These are phyloP conservation scores for Didymosphaeria variabile DNA, from an alignment of 2,329 filamentous ascomycete species.

Conservation along the genomic window DNA sequence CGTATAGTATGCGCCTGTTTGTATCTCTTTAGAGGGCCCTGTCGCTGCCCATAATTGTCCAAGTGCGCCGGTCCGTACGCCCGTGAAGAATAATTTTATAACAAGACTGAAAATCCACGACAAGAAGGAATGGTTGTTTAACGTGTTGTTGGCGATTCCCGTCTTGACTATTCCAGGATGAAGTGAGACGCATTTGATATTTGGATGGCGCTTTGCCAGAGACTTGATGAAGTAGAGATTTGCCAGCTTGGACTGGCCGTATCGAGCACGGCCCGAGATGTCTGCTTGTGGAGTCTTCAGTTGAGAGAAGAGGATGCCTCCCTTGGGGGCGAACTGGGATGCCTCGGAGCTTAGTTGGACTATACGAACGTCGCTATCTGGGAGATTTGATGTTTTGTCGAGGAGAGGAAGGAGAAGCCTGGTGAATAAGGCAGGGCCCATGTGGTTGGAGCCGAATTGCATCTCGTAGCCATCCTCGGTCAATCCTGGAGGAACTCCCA, in stretches of 20 bases:
- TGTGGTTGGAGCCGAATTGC: constrained; percentile 58
- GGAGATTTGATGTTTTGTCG: constrained; percentile 45
- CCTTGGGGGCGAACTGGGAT: constrained; percentile 33
- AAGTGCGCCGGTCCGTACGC: not conserved
- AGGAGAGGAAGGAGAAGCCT: constrained; percentile 53
- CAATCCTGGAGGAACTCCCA: constrained; percentile 26
- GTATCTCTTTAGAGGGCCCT: constrained; percentile 51
- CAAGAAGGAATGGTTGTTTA: too few species aligned
- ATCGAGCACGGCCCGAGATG: constrained; percentile 24
- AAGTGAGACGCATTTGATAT: constrained; percentile 49
- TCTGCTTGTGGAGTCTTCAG: constrained; percentile 31
- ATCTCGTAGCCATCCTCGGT: constrained; percentile 57
- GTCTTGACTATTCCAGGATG: constrained; percentile 58
- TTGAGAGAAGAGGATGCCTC: constrained; percentile 45
- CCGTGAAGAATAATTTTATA: too few species aligned
- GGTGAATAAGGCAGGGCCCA: constrained; percentile 56
- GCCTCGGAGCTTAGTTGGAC: constrained; percentile 43
- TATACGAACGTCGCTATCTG: constrained; percentile 52
- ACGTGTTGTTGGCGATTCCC: constrained; percentile 15
- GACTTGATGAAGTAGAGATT: constrained; percentile 54
- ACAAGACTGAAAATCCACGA: too few species aligned
- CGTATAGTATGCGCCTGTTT: constrained; percentile 32
- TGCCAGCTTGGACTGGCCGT: constrained; percentile 59
- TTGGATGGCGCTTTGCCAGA: constrained; percentile 52
- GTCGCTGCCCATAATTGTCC: constrained; percentile 45